A percentile compares a stretch with the other conserved stretches of the same genome.
Evolutionary conservation across 768 basidiomycete genomes (phyloP).

Genomic region (Omphalotus guepiniiformis): DNA sequence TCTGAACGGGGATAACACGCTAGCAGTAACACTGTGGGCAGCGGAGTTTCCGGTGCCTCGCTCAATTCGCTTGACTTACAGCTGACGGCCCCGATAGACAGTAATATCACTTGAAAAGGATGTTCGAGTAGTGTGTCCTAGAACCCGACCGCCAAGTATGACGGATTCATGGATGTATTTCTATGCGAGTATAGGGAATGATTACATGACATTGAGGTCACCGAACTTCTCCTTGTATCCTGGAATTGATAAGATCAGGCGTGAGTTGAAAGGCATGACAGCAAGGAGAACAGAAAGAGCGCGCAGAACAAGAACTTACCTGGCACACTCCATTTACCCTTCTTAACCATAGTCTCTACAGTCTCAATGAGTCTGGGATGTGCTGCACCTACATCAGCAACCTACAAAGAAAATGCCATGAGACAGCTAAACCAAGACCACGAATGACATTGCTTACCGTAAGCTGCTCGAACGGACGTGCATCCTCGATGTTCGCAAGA

Average conservation of each 20-base stretch:
- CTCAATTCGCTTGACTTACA: too few relatives aligned
- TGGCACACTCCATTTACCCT: constrained; percentile 98
- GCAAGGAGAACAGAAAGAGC: neutral
- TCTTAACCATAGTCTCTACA: constrained; percentile 92
- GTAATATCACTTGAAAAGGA: too few relatives aligned
- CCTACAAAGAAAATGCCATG: constrained; percentile 35
- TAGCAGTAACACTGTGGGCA: too few relatives aligned
- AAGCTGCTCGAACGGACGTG: constrained; percentile 95
- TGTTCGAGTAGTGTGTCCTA: too few relatives aligned
- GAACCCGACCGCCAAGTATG: neutral
- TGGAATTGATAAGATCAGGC: neutral
- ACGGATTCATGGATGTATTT: neutral
- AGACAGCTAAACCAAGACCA: neutral
- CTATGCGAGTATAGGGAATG: constrained; percentile 1
- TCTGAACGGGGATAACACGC: too few relatives aligned
- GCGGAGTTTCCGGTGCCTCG: too few relatives aligned
- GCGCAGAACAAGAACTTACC: constrained; percentile 44
- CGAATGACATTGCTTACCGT: constrained; percentile 55
- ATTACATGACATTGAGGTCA: constrained; percentile 12
- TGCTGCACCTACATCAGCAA: constrained; percentile 85
- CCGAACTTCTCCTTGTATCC: constrained; percentile 12
- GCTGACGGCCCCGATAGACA: too few relatives aligned
- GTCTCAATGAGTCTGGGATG: constrained; percentile 89
- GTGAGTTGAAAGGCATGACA: neutral
- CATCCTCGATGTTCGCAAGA: constrained; percentile 94